Conservation (phyloP, 805 yeast species). For the Monosporozyma aquatica region DNA sequence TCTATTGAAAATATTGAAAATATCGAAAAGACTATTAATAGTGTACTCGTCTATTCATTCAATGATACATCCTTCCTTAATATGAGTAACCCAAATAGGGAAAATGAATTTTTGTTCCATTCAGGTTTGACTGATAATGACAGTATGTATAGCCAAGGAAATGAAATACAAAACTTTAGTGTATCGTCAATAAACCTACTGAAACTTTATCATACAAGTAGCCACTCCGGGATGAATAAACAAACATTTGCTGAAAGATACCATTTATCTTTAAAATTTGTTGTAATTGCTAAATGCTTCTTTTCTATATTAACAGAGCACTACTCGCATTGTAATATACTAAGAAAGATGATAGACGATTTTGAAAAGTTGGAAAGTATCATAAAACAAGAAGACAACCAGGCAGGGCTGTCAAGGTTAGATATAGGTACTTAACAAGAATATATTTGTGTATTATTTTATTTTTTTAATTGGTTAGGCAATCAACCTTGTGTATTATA, state of each 20-base stretch:
- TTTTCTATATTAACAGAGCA: conserved; percentile 17
- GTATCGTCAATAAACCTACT: conserved; percentile 12
- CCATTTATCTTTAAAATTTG: conserved; percentile 23
- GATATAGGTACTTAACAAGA: neutral
- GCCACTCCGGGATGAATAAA: neutral
- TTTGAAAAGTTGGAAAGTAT: conserved; percentile 17
- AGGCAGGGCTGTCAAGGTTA: neutral
- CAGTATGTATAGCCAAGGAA: neutral
- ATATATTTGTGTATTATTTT: neutral
- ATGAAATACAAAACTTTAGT: conserved; percentile 1
- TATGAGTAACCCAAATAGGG: conserved; percentile 22
- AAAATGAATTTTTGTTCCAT: conserved; percentile 3
- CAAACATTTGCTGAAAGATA: conserved; percentile 26
- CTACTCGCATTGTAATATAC: conserved; percentile 22
- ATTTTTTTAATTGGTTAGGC: too few species aligned
- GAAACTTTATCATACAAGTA: conserved; percentile 5
- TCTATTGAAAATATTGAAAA: conserved; percentile 16
- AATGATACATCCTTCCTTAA: conserved; percentile 28
- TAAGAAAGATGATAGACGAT: conserved; percentile 22
- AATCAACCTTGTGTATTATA: neutral
- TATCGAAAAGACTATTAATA: conserved; percentile 24
- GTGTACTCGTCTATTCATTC: conserved; percentile 26
- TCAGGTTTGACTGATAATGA: neutral
- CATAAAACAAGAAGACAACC: neutral
- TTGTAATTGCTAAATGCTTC: conserved; percentile 23